Percentiles rank a stretch among this genome's conserved stretches.
Conservation (phyloP, 208 protist species). For the Acanthamoeba triangularis region DNA sequence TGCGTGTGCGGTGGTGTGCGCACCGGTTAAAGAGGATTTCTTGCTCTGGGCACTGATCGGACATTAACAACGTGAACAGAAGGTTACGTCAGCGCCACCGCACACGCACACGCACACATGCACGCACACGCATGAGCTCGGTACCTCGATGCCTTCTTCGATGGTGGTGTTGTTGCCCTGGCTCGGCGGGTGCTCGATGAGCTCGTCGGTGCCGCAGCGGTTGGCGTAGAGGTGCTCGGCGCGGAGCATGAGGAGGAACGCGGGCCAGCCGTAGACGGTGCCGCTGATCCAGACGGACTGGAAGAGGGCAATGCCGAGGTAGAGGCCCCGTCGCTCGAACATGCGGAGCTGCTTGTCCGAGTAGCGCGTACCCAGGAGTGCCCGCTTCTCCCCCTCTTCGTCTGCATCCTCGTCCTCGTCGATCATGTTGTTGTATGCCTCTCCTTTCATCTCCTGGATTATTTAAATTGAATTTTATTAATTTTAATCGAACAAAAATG, state of each 20-base stretch:
- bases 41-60: slow-evolving; percentile 45
- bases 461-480: too few relatives aligned
- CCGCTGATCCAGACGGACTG: slow-evolving; percentile 47
- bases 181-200: neutral
- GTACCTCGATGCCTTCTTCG: neutral
- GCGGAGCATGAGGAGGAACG: slow-evolving; percentile 27
- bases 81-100: too few relatives aligned
- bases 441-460: too few relatives aligned
- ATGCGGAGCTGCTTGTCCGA: neutral
- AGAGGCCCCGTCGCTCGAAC: neutral
- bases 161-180: neutral
- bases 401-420: neutral
- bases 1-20: neutral
- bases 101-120: neutral
- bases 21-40: slow-evolving; percentile 24
- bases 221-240: slow-evolving; percentile 20
- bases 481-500: too few relatives aligned
- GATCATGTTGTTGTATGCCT: too few relatives aligned
- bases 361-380: neutral
- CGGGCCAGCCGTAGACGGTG: slow-evolving; percentile 21
- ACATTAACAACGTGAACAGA: neutral
- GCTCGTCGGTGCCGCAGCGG: slow-evolving; percentile 15
- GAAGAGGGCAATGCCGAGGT: neutral
- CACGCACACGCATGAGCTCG: neutral
- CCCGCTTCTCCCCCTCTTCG: neutral